Evolutionary conservation across 2,329 filamentous ascomycete genomes (phyloP).

Genomic region (Fusarium nelsonii): DNA sequence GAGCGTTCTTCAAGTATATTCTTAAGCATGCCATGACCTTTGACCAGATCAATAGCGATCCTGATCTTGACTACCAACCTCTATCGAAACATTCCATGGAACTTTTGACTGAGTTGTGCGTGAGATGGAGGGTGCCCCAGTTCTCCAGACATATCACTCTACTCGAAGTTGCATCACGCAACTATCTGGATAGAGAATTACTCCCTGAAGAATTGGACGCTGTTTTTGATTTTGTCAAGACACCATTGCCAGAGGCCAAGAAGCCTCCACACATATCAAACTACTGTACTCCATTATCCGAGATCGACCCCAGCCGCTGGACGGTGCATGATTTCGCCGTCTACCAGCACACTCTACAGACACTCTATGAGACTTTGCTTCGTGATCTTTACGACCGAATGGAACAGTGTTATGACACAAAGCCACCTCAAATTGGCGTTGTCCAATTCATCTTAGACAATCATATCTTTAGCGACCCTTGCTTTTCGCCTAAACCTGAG

Average conservation of each 20-base stretch:
- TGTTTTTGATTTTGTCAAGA: constrained; percentile 85
- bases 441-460: constrained; percentile 84
- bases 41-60: constrained; percentile 69
- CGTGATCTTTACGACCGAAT: constrained; percentile 90
- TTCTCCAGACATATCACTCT: constrained; percentile 84
- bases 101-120: constrained; percentile 84
- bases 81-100: constrained; percentile 85
- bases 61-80: constrained; percentile 62
- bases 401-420: constrained; percentile 89
- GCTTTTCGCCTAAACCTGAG: constrained; percentile 77
- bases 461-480: constrained; percentile 83
- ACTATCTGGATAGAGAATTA: constrained; percentile 87
- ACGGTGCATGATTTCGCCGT: constrained; percentile 74
- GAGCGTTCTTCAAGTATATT: constrained; percentile 85
- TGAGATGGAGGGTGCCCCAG: constrained; percentile 90
- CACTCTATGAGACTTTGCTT: constrained; percentile 83
- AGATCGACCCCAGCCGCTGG: constrained; percentile 73
- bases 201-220: constrained; percentile 84
- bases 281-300: constrained; percentile 63
- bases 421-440: constrained; percentile 82
- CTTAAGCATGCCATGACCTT: constrained; percentile 80
- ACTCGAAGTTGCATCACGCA: constrained; percentile 85
- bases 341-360: constrained; percentile 80
- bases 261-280: constrained; percentile 69
- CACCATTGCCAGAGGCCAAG: constrained; percentile 74